Base-by-base conservation (phyloP, 1,139 yeast genomes). In the Suhomyces panamericanus region DNA sequence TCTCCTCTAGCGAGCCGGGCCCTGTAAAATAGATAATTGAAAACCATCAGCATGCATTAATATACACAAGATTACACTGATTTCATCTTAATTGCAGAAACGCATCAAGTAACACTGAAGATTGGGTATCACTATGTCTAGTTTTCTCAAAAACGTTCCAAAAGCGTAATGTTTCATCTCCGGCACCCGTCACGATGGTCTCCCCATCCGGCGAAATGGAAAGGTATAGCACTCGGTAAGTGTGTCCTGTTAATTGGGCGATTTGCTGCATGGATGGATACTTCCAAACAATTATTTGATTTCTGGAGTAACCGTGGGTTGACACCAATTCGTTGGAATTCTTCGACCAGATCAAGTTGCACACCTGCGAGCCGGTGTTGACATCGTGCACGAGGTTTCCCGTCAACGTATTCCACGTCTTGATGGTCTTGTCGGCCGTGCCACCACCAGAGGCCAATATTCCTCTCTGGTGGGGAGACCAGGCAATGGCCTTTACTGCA, bases 401-500 rank as follows among this genome's bases (percentile, higher is more conserved):
- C 8, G 87, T 87, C 39, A 84, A 67, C 0, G 96, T 87, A 62
- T 90, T 91, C 99, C 99, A 93, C 20, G 91, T 83, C 63, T 93
- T 87, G 55, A 95, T 85, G 27, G 86, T 79, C 47, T 93, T 81
- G 64, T 93, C 99, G 1, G 96, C 95, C 0, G 98, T 90, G 20
- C 99, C 99, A 22, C 99, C 99, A 6, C 99, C 99, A 2, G 95
- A 82, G 0, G 98, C 98, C 43, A 93, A 67, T 4, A 91, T 77
- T 0, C 98, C 98, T 47, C 98, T 73, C 60, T 89, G 96, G 61
- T 93, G 98, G 0, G 99, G 98, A 0, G 96, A 87, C 99, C 99
- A 93, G 1, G 96, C 88, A 43, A 93, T 78, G 1, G 98, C 99
- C 65, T 91, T 93, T 6, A 93, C 96, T 0, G 99, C 99, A 0